phyloP scores from a whole-genome alignment of 2,329 filamentous ascomycete genomes.

The Zarea fungicola region DNA sequence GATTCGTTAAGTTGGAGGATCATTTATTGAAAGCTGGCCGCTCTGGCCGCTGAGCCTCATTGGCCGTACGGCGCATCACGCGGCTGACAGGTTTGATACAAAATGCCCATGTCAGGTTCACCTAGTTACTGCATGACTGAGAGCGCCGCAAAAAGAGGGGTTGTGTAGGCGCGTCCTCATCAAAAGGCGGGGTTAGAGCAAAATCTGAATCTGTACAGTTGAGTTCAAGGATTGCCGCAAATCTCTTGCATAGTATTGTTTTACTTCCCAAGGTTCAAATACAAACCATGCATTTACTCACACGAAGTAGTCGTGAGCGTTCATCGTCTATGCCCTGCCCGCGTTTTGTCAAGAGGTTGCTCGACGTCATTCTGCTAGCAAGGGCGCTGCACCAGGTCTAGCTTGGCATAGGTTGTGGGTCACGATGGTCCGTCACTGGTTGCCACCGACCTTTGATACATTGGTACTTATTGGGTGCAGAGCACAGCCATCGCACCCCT shows the following conservation, averaged over 20 bases:
- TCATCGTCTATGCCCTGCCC: no score
- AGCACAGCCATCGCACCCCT: no score
- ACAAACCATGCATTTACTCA: no score
- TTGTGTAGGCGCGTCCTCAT: not conserved
- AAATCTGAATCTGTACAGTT: no score
- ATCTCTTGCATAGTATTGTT: no score
- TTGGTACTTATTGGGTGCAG: not conserved
- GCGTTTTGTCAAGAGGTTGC: no score
- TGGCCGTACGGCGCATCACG: not conserved
- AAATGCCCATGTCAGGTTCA: slow-evolving; percentile 4
- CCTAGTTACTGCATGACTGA: slow-evolving; percentile 1
- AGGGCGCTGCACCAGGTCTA: not conserved
- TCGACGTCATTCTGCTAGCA: not conserved
- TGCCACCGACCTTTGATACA: not conserved
- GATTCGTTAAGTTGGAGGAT: no score
- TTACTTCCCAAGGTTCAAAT: no score
- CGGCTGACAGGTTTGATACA: not conserved
- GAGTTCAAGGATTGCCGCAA: no score
- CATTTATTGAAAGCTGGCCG: no score
- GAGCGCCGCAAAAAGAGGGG: slow-evolving; percentile 5
- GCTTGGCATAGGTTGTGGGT: slow-evolving; percentile 4
- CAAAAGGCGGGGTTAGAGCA: slow-evolving; percentile 12
- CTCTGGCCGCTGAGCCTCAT: no score
- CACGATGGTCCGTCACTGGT: slow-evolving; percentile 3
- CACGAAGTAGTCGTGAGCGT: no score